Evolutionary conservation across 1,139 yeast species (phyloP).

Genomic region (Suhomyces anneliseae): DNA sequence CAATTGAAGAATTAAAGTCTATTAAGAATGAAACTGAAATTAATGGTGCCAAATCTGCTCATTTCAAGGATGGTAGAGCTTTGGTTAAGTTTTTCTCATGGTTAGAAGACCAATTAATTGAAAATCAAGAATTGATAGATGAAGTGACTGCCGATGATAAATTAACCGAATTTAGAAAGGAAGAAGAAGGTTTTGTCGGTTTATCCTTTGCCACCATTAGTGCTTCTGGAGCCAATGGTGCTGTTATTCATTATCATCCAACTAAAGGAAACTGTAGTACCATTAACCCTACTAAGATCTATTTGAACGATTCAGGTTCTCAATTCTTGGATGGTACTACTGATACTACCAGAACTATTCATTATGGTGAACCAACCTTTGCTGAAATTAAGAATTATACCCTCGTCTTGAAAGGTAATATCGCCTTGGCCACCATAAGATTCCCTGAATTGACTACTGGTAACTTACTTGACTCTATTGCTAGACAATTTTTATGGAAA

Average conservation of each 20-base stretch:
- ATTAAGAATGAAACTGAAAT: conserved; percentile 75
- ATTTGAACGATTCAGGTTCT: conserved; percentile 89
- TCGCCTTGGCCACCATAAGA: conserved; percentile 71
- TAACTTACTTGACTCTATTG: conserved; percentile 76
- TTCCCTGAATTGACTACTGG: conserved; percentile 93
- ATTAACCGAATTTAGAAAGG: conserved; percentile 60
- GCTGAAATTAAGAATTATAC: conserved; percentile 81
- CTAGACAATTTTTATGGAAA: conserved; percentile 87
- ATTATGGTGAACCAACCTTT: conserved; percentile 65
- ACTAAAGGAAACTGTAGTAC: conserved; percentile 54
- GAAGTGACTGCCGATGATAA: conserved; percentile 81
- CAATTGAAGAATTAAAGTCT: conserved; percentile 73
- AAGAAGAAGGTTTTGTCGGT: conserved; percentile 68
- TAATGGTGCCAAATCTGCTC: conserved; percentile 74
- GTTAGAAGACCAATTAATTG: conserved; percentile 67
- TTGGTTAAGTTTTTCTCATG: conserved; percentile 78
- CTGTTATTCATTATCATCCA: conserved; percentile 92
- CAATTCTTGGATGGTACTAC: conserved; percentile 96
- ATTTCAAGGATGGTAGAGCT: conserved; percentile 85
- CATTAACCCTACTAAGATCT: conserved; percentile 75
- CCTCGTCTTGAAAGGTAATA: conserved; percentile 86
- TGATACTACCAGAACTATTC: conserved; percentile 91
- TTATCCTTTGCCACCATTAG: conserved; percentile 91
- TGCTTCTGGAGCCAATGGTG: conserved; percentile 90
- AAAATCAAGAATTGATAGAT: conserved; percentile 59